Evolutionary conservation across 2,329 filamentous ascomycete species (phyloP).

Genomic region (Sporothrix dimorphospora): DNA sequence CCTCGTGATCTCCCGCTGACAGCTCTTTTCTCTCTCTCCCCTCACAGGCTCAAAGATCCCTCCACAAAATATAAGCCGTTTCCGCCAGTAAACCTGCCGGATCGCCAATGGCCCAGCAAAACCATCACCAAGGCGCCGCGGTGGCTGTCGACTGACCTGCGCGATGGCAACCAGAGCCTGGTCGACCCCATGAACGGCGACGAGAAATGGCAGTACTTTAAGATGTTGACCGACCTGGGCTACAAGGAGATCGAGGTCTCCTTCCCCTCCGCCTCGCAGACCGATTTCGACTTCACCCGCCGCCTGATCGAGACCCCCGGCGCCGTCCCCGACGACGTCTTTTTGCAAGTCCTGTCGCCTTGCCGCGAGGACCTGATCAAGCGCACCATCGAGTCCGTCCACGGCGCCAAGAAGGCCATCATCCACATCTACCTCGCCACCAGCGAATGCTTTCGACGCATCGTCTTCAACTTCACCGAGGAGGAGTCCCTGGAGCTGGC

Average conservation of each 20-base stretch:
- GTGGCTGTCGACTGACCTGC: constrained; percentile 86
- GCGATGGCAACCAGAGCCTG: constrained; percentile 93
- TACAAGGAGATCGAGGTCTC: constrained; percentile 99
- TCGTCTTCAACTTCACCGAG: constrained; percentile 87
- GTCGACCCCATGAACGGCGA: constrained; percentile 95
- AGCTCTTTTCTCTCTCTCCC: neutral
- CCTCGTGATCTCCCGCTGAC: constrained; percentile 1
- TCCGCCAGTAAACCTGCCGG: constrained; percentile 65
- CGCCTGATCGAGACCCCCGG: constrained; percentile 84
- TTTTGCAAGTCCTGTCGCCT: constrained; percentile 87
- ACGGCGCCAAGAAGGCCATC: constrained; percentile 89
- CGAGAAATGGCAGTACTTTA: constrained; percentile 94
- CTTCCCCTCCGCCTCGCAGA: constrained; percentile 92
- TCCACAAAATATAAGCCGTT: constrained; percentile 77
- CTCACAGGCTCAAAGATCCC: constrained; percentile 69
- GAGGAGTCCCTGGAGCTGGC: constrained; percentile 81
- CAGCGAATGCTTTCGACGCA: constrained; percentile 89
- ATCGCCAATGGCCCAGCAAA: constrained; percentile 83
- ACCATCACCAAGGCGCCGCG: constrained; percentile 81
- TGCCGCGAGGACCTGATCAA: constrained; percentile 90
- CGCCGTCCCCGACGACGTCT: constrained; percentile 84
- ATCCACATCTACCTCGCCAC: constrained; percentile 96
- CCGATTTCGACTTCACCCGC: constrained; percentile 93
- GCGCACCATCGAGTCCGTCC: constrained; percentile 84
- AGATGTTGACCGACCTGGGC: constrained; percentile 87